phyloP scores from a whole-genome alignment of 495 filamentous ascomycete species.

The Penicillium robsamsonii region DNA sequence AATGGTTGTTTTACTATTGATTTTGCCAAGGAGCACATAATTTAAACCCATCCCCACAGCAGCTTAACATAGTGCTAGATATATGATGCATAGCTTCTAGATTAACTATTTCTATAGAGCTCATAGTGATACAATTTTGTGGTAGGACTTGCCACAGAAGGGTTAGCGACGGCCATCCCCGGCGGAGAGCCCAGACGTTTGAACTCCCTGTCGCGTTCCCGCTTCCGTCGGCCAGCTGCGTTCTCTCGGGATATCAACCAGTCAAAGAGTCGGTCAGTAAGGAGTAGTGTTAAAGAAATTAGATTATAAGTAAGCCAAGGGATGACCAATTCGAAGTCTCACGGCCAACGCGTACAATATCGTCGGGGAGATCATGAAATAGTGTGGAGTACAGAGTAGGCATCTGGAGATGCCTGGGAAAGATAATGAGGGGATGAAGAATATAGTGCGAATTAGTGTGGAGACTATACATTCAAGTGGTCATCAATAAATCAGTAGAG shows the following conservation, averaged over 20 bases:
- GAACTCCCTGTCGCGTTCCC: conserved; percentile 23
- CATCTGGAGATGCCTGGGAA: not conserved
- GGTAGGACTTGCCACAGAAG: not conserved
- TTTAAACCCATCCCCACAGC: not conserved
- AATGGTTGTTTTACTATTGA: not conserved
- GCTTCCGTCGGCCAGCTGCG: conserved; percentile 34
- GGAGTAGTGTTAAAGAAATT: conserved; percentile 31
- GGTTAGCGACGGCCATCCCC: conserved; percentile 10
- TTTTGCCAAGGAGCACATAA: not conserved
- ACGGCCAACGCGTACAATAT: not conserved
- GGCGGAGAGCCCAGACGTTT: conserved; percentile 6
- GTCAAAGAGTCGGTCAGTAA: conserved; percentile 47
- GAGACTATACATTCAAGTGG: not conserved
- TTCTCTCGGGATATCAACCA: conserved; percentile 22
- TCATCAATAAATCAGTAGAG: not conserved
- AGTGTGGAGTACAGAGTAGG: not conserved
- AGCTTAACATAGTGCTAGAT: not conserved
- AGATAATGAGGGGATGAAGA: not conserved
- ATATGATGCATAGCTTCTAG: not conserved
- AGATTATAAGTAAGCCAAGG: not conserved
- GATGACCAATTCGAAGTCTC: not conserved
- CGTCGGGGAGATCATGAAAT: not conserved
- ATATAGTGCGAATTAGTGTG: not conserved
- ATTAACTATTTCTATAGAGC: not conserved
- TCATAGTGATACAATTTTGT: not conserved